These are phyloP conservation scores for Fusarium proliferatum DNA, from an alignment of 2,329 filamentous ascomycete species.

Conservation along the genomic window DNA sequence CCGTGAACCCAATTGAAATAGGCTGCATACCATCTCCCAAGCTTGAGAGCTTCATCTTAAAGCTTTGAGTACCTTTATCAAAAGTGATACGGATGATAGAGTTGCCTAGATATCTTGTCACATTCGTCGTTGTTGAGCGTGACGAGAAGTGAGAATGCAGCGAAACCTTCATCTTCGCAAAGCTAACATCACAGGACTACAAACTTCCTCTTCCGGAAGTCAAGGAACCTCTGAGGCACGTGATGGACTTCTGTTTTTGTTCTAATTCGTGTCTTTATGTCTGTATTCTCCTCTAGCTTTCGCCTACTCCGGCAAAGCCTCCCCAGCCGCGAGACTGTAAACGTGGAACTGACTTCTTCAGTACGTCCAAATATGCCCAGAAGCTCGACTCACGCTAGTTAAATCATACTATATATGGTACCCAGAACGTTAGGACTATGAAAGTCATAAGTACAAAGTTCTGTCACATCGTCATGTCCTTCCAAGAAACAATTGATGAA, in stretches of 20 bases:
- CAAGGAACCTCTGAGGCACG: not conserved
- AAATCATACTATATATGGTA: not conserved
- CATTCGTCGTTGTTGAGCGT: not conserved
- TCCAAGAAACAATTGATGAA: not conserved
- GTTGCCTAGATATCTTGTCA: accelerated
- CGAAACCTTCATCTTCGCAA: not conserved
- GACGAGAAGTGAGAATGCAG: not conserved
- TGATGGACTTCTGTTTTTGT: not conserved
- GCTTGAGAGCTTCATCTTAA: not conserved
- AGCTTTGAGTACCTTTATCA: not conserved
- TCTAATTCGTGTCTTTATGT: not conserved
- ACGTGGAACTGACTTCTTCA: not conserved
- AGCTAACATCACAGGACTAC: accelerated
- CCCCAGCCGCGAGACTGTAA: not conserved
- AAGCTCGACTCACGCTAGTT: accelerated
- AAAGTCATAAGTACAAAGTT: not conserved
- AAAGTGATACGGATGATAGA: not conserved
- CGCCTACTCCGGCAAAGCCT: not conserved
- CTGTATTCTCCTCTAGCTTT: not conserved
- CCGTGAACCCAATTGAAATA: not conserved
- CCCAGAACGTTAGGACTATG: accelerated
- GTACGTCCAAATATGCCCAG: not conserved
- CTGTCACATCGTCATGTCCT: not conserved
- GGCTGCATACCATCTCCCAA: accelerated
- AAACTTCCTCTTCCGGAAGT: not conserved